phyloP scores from a whole-genome alignment of 1,284 basidiomycete species.

The Golubevia pallescens region DNA sequence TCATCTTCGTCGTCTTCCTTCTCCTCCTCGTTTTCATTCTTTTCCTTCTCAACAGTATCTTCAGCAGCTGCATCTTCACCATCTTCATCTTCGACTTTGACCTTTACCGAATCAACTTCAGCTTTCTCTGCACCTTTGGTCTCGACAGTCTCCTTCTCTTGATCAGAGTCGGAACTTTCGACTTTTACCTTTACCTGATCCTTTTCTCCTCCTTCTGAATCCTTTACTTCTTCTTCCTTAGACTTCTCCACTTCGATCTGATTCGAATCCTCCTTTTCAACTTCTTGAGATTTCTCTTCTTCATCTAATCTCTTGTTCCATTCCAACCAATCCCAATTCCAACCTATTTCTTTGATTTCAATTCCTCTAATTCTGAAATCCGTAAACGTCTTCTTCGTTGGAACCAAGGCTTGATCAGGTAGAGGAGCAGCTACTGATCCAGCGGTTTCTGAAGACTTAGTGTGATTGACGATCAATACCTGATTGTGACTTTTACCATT shows the following conservation, averaged over 20 bases:
- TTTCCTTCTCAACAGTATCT: constrained; percentile 2
- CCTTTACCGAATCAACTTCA: constrained; percentile 22
- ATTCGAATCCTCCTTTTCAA: not conserved
- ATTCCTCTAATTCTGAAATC: constrained; percentile 38
- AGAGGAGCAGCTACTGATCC: constrained; percentile 3
- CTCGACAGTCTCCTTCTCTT: not conserved
- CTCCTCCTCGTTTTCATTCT: not conserved
- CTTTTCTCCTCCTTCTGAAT: not conserved
- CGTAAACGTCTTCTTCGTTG: constrained; percentile 21
- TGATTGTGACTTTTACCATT: not conserved
- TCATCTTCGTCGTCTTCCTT: constrained; percentile 2
- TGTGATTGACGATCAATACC: not conserved
- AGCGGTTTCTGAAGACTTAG: not conserved
- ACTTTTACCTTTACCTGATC: not conserved
- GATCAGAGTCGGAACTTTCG: not conserved
- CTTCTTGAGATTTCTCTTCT: constrained; percentile 1
- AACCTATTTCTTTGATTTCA: constrained; percentile 35
- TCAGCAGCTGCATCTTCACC: constrained; percentile 30
- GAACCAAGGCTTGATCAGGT: constrained; percentile 8
- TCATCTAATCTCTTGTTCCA: constrained; percentile 11
- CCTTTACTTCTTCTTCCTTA: constrained; percentile 11
- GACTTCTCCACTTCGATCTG: constrained; percentile 3
- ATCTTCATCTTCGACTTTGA: constrained; percentile 46
- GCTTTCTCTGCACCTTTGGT: constrained; percentile 9
- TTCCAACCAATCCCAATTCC: constrained; percentile 27